Percentiles rank a stretch among this genome's conserved stretches.
These are phyloP conservation scores for Paragyromitra xinjiangensis DNA, from an alignment of 495 filamentous ascomycete genomes.

Conservation along the genomic window DNA sequence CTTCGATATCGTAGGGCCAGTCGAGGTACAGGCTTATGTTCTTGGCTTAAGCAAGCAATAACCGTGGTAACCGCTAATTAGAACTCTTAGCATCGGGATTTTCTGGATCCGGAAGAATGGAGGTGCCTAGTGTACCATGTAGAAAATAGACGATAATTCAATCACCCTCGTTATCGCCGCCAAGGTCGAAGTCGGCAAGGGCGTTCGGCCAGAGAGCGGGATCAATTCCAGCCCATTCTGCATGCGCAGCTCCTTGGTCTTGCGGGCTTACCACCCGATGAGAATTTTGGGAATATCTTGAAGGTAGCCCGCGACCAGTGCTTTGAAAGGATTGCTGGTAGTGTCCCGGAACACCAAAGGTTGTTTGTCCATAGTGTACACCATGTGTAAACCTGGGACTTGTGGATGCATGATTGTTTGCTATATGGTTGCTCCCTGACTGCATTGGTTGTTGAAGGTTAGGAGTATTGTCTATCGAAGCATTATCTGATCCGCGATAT, in stretches of 20 bases:
- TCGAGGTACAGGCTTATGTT: neutral
- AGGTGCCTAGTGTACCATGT: constrained; percentile 3
- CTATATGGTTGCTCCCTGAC: neutral
- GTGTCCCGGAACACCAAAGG: neutral
- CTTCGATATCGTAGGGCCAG: constrained; percentile 7
- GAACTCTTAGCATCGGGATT: constrained; percentile 6
- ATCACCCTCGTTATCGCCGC: neutral
- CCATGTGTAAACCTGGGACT: neutral
- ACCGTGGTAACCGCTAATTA: neutral
- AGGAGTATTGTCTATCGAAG: neutral
- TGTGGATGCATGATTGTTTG: neutral
- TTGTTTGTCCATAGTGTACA: neutral
- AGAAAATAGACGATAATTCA: neutral
- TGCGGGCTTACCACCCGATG: neutral
- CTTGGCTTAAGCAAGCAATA: constrained; percentile 3
- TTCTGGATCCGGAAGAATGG: neutral
- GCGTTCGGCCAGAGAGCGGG: neutral
- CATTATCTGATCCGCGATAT: neutral
- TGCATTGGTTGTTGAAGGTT: neutral
- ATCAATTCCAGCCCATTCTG: neutral
- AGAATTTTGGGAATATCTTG: neutral
- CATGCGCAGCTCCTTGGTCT: no score
- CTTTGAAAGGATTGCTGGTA: neutral
- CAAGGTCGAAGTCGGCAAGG: neutral
- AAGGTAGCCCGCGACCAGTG: neutral